Base-by-base conservation (phyloP, 371 early-diverging fungal species). In the Blakeslea trispora region DNA sequence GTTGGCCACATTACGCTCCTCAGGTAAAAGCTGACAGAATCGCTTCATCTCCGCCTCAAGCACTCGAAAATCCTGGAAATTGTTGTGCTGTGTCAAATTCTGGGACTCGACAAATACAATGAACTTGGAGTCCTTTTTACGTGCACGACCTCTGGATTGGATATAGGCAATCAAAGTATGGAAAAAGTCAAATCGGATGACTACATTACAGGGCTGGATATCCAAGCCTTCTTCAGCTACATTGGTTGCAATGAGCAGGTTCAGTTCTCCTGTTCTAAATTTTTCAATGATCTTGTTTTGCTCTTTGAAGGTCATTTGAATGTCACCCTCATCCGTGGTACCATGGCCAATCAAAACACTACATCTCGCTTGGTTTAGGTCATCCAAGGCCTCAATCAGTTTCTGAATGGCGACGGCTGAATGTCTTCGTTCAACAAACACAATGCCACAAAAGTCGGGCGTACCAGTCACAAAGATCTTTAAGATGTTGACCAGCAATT, bases 161-260 rank as follows among this genome's bases (percentile, higher is more conserved):
- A 96, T 93, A 62, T 92, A 89, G 31, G 84, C 79, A 32, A 87
- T 89, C 4, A 90, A 71, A 0, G 88, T 88, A 6, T 74, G 58
- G 35, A 85, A 83, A 49, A 91, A 84, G 45, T 95, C 94, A 69
- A 95, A 96, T 43, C 90, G 78, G 17, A 99, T 83, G 18, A 99
- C 97, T 35, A 96, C 67, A 53, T 93, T 96, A 71, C 98, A 97
- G 0, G 92, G 87, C 54, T 89, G 90, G 50, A 99, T 93, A 72
- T 99, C 99, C 4, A 99, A 71, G 3, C 99, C 99, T 73, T 99
- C 96, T 63, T 98, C 97, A 22, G 94, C 97, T 15, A 99, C 96
- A 68, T 88, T 87, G 9, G 99, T 98, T 9, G 96, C 91, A 32
- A 98, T 84, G 5, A 99, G 66, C 21, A 94, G 62, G 53, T 93